Conservation (phyloP, 768 basidiomycete species). For the Phlebiopsis gigantea region DNA sequence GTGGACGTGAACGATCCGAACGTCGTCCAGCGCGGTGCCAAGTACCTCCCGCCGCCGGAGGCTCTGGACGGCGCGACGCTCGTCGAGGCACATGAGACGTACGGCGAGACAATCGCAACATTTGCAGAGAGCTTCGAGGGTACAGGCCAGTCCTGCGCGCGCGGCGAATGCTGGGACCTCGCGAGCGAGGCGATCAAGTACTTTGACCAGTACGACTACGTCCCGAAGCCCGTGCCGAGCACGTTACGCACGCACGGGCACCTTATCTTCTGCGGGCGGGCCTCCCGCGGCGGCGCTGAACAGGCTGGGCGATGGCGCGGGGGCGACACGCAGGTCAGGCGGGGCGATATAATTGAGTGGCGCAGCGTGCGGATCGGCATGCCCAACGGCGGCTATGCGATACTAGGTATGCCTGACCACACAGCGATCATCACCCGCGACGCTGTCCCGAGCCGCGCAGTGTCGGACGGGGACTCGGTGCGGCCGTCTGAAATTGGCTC, state of each 20-base stretch:
- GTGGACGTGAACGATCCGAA: slow-evolving; percentile 27
- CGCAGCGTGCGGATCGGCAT: slow-evolving; percentile 32
- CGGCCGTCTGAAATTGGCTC: slow-evolving; percentile 35
- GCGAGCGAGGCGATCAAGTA: slow-evolving; percentile 44
- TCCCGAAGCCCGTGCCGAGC: slow-evolving; percentile 42
- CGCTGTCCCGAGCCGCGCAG: slow-evolving; percentile 24
- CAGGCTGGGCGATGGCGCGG: slow-evolving; percentile 43
- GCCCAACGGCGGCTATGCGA: slow-evolving; percentile 18
- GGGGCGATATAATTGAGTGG: slow-evolving; percentile 57
- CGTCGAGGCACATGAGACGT: slow-evolving; percentile 38
- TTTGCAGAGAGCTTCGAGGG: slow-evolving; percentile 43
- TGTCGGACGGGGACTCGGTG: slow-evolving; percentile 31
- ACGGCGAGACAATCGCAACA: slow-evolving; percentile 43
- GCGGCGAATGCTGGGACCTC: slow-evolving; percentile 56
- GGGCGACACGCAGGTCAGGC: slow-evolving; percentile 44
- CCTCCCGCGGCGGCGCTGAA: slow-evolving; percentile 23
- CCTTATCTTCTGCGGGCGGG: slow-evolving; percentile 41
- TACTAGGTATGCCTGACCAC: slow-evolving; percentile 49
- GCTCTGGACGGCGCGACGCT: slow-evolving; percentile 28
- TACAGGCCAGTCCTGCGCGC: slow-evolving; percentile 39
- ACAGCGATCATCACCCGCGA: slow-evolving; percentile 46
- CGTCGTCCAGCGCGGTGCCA: slow-evolving; percentile 30
- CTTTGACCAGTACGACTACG: slow-evolving; percentile 35
- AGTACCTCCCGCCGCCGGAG: slow-evolving; percentile 35
- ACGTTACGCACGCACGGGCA: slow-evolving; percentile 44